Evolutionary conservation across 441 rosid genomes (phyloP), one percentile per base, ranked within the genome.

Genomic region (Populus hybrid): DNA sequence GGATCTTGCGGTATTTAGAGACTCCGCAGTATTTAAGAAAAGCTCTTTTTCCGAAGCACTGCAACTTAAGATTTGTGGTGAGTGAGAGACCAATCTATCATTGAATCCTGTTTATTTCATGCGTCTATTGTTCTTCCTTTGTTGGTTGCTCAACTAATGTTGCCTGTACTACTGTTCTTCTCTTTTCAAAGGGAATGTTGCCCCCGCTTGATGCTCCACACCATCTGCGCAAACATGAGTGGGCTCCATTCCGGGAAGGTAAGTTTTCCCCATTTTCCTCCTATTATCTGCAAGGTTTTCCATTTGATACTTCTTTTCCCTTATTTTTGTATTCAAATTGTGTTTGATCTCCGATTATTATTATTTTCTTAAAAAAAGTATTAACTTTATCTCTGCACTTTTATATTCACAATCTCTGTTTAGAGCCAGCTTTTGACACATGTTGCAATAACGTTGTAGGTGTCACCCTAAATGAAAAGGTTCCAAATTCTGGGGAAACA

Each of bases 121-220:
- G 32, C 32, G 69, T 63, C 42, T 36, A 50, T 57, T 73, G 42
- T 78, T 69, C 21, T 28, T 65, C 71, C 14, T 40, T 40, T 23
- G 24, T 21, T 63, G 42, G 50, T 40, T 50, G 11, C 9, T 77
- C 73, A 67, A 18, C 72, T 77, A 35, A 69, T 72, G 16, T 8
- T 65, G 46, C 28, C 40, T 26, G 34, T 50, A 12, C 30, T 71
- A 24, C 26, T 26, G 11, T 42, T 77, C 72, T 72, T 19, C 24
- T 77, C 9, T 53, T 53, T 18, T 53, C 61, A 3, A 18, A 94
- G 98, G 99, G 98, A 71, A 82, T 95, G 90, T 85, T 94, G 86
- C 99, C 98, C 11, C 98, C 98, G 9, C 92, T 96, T 82, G 98
- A 96, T 87, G 98, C 98, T 81, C 99, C 98, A 7, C 98, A 94